A percentile compares a stretch with the other conserved stretches of the same genome.
Conservation (phyloP, 1,139 yeast species). For the Nadsonia commutata region DNA sequence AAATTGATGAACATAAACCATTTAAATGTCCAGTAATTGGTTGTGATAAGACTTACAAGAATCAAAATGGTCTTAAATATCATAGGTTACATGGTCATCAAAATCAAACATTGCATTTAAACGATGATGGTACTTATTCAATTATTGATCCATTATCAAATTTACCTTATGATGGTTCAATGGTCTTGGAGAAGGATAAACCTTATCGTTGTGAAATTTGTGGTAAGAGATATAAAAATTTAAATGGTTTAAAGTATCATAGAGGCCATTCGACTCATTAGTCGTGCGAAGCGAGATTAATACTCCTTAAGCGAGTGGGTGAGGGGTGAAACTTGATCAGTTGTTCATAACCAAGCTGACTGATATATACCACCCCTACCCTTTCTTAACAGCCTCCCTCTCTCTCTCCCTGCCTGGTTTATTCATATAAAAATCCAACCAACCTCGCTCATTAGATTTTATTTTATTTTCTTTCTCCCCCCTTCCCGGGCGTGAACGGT, state of each 20-base stretch:
- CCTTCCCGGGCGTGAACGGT: too few species aligned
- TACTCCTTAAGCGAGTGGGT: too few species aligned
- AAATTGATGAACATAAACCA: constrained; percentile 85
- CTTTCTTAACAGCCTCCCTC: constrained; percentile 11
- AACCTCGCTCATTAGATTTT: too few species aligned
- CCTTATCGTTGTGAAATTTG: constrained; percentile 98
- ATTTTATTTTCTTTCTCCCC: too few species aligned
- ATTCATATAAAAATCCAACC: too few species aligned
- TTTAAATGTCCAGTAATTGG: constrained; percentile 97
- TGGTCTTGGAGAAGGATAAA: constrained; percentile 77
- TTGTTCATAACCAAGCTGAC: too few species aligned
- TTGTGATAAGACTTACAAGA: constrained; percentile 92
- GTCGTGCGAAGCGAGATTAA: not conserved
- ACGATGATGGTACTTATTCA: constrained; percentile 84
- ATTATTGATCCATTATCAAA: constrained; percentile 89
- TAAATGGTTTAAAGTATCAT: constrained; percentile 92
- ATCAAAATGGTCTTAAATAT: constrained; percentile 92
- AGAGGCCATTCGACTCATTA: constrained; percentile 94
- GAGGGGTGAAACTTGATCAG: too few species aligned
- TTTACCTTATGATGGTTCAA: constrained; percentile 80
- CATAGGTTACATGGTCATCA: constrained; percentile 96
- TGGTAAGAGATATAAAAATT: constrained; percentile 89
- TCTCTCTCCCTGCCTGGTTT: too few species aligned
- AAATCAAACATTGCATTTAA: constrained; percentile 79
- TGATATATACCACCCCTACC: constrained; percentile 5